Evolutionary conservation across 1,139 yeast genomes (phyloP).

Genomic region (Hyphopichia pseudoburtonii): DNA sequence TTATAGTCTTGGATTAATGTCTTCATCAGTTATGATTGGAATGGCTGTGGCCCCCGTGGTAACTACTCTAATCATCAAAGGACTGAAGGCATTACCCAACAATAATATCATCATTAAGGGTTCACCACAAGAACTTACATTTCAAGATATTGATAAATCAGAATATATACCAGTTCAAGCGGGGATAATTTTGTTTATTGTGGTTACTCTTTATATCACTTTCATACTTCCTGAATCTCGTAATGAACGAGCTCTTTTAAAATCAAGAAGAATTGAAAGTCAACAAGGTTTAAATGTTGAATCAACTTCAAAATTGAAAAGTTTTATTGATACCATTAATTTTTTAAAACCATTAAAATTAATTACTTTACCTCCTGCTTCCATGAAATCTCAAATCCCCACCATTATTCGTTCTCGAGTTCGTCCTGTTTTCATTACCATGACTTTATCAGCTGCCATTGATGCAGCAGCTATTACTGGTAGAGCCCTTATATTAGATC

Average conservation of each 20-base stretch:
- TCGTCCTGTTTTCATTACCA: constrained; percentile 41
- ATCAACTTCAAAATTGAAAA: too few species aligned
- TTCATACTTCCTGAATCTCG: constrained; percentile 62
- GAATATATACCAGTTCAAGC: constrained; percentile 33
- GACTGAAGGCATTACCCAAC: constrained; percentile 11
- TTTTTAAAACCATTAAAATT: constrained; percentile 49
- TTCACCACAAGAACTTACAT: not conserved
- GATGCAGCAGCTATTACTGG: constrained; percentile 32
- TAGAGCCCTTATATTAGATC: constrained; percentile 37
- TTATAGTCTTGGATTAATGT: constrained; percentile 52
- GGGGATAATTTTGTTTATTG: constrained; percentile 23
- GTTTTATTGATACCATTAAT: constrained; percentile 11
- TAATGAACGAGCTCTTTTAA: constrained; percentile 40
- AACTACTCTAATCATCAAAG: constrained; percentile 40
- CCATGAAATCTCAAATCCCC: not conserved
- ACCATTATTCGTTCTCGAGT: constrained; percentile 4
- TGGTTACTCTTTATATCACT: constrained; percentile 27
- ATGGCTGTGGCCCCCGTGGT: constrained; percentile 63
- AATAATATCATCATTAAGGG: not conserved
- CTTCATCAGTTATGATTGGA: constrained; percentile 59
- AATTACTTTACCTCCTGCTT: constrained; percentile 35
- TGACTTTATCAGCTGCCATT: constrained; percentile 25
- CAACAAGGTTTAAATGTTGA: too few species aligned
- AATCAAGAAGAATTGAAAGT: constrained; percentile 55
- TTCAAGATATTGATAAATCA: constrained; percentile 11